A percentile compares a stretch with the other conserved stretches of the same genome.
Evolutionary conservation across 371 early-diverging fungal genomes (phyloP).

Genomic region (Apophysomyces trapeziformis): DNA sequence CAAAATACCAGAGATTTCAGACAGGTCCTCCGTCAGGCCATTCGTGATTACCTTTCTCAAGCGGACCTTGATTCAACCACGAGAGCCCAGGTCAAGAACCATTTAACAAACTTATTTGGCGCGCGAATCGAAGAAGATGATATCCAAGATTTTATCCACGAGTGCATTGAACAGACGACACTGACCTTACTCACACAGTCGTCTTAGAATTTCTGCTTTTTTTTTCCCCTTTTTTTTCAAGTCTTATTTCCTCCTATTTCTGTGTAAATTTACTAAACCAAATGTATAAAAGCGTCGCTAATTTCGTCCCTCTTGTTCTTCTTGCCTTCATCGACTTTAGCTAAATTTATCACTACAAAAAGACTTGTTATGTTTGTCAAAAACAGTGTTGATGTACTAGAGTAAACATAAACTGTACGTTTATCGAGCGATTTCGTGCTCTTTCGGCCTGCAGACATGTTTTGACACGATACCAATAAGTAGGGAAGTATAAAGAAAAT

Average conservation of each 20-base stretch:
- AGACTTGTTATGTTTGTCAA: background rate
- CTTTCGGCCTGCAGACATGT: too few relatives aligned
- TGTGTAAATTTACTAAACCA: slow-evolving; percentile 13
- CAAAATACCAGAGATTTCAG: slow-evolving; percentile 4
- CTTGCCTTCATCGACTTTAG: background rate
- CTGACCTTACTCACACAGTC: slow-evolving; percentile 21
- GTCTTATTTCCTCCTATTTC: slow-evolving; percentile 2
- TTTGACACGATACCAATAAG: too few relatives aligned
- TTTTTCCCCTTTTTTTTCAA: background rate
- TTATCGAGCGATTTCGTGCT: too few relatives aligned
- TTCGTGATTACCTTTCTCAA: slow-evolving; percentile 28
- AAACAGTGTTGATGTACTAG: too few relatives aligned
- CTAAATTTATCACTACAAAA: background rate
- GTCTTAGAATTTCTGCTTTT: background rate
- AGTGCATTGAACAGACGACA: slow-evolving; percentile 35
- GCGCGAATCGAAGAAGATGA: slow-evolving; percentile 22
- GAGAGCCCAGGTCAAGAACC: slow-evolving; percentile 41
- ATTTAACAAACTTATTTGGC: slow-evolving; percentile 32
- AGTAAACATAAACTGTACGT: too few relatives aligned
- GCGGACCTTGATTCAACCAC: slow-evolving; percentile 40
- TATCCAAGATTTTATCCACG: slow-evolving; percentile 26
- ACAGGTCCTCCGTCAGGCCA: slow-evolving; percentile 22
- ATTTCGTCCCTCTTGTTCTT: background rate
- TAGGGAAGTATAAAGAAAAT: too few relatives aligned
- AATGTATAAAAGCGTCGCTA: background rate